A percentile compares a stretch with the other conserved stretches of the same genome.
phyloP scores from a whole-genome alignment of 495 filamentous ascomycete genomes.

The Lindgomyces ingoldianus region DNA sequence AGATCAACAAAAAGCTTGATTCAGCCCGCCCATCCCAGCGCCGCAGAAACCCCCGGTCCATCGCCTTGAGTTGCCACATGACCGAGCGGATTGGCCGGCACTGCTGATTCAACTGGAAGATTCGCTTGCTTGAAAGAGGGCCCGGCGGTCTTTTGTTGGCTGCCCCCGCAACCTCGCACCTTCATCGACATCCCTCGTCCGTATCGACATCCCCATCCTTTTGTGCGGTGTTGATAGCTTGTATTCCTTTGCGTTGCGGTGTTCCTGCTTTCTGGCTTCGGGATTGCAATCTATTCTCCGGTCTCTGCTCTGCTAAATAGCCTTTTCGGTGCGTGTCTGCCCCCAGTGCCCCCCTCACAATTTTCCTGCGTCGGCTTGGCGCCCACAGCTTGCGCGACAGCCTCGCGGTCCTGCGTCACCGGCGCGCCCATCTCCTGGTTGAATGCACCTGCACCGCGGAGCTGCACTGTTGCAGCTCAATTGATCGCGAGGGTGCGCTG shows the following conservation, averaged over 20 bases:
- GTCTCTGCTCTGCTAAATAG: slow-evolving; percentile 17
- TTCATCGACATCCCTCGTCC: neutral
- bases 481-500: no score
- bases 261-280: slow-evolving; percentile 23
- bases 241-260: slow-evolving; percentile 35
- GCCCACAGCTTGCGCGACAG: slow-evolving; percentile 3
- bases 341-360: no score
- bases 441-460: neutral
- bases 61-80: slow-evolving; percentile 22
- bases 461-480: no score
- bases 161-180: neutral
- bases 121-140: slow-evolving; percentile 15
- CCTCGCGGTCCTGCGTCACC: neutral
- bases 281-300: slow-evolving; percentile 28
- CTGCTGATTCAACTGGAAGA: neutral
- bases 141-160: slow-evolving; percentile 1
- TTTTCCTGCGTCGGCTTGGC: slow-evolving; percentile 30
- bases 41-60: neutral
- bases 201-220: slow-evolving; percentile 13
- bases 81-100: slow-evolving; percentile 24
- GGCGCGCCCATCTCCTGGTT: neutral
- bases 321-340: slow-evolving; percentile 19
- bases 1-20: slow-evolving; percentile 32
- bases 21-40: slow-evolving; percentile 20
- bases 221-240: slow-evolving; percentile 23